These are phyloP conservation scores for Cordyceps pruinosa DNA, from an alignment of 2,329 filamentous ascomycete species.

Conservation along the genomic window DNA sequence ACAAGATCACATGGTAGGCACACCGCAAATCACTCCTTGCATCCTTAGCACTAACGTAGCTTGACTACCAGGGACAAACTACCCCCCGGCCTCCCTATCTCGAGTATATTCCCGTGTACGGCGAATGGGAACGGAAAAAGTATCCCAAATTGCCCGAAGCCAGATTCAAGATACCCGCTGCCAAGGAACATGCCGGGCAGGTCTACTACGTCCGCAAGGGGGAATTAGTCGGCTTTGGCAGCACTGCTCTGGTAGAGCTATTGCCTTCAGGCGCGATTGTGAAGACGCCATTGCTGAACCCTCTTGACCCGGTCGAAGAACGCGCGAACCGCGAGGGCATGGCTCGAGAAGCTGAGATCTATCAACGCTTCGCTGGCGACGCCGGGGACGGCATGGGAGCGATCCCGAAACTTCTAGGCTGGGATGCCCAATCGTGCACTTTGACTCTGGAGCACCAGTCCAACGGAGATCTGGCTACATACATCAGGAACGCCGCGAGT, in stretches of 20 bases:
- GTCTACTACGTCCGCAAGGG: slow-evolving; percentile 21
- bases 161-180: slow-evolving; percentile 17
- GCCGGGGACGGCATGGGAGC: slow-evolving; percentile 9
- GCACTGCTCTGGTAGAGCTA: slow-evolving; percentile 19
- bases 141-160: slow-evolving; percentile 18
- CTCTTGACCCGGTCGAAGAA: slow-evolving; percentile 7
- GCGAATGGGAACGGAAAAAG: slow-evolving; percentile 17
- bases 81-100: background rate
- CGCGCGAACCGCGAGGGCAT: slow-evolving; percentile 15
- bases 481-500: slow-evolving; percentile 13
- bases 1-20: background rate
- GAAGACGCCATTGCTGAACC: slow-evolving; percentile 19
- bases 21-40: background rate
- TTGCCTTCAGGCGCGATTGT: slow-evolving; percentile 19
- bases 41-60: background rate
- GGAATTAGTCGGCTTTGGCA: slow-evolving; percentile 14
- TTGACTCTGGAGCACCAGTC: slow-evolving; percentile 22
- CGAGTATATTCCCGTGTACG: slow-evolving; percentile 16
- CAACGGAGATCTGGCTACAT: slow-evolving; percentile 22
- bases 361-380: slow-evolving; percentile 17
- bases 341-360: slow-evolving; percentile 21
- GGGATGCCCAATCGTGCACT: slow-evolving; percentile 19
- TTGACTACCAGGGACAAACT: background rate
- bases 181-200: slow-evolving; percentile 12
- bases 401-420: slow-evolving; percentile 18